Conservation (phyloP, 2,329 filamentous ascomycete genomes). For the Gnomoniopsis smithogilvyi region DNA sequence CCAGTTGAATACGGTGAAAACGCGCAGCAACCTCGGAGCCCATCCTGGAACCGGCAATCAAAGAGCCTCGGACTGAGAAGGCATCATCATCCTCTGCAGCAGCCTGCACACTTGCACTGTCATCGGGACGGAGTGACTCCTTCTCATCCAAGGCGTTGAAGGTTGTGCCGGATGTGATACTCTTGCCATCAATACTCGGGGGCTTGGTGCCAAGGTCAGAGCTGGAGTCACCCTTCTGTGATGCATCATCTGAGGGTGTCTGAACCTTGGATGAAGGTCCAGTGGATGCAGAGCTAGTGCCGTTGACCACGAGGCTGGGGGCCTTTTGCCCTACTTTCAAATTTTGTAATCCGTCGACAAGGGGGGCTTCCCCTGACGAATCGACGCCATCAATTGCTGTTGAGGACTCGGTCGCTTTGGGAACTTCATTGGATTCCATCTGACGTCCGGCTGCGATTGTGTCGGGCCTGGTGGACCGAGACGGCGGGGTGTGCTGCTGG, state of each 20-base stretch:
- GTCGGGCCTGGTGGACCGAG: slow-evolving; percentile 1
- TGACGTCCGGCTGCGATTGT: background rate
- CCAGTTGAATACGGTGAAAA: slow-evolving; percentile 49
- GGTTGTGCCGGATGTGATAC: slow-evolving; percentile 87
- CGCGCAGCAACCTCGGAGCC: slow-evolving; percentile 73
- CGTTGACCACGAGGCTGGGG: slow-evolving; percentile 47
- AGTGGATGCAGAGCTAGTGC: slow-evolving; percentile 38
- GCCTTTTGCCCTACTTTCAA: slow-evolving; percentile 28
- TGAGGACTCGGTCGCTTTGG: background rate
- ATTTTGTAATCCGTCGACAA: slow-evolving; percentile 28
- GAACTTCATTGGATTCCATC: background rate
- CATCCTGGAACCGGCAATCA: slow-evolving; percentile 71
- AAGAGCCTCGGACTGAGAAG: slow-evolving; percentile 72
- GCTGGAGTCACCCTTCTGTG: slow-evolving; percentile 58
- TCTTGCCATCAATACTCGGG: slow-evolving; percentile 89
- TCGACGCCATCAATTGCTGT: slow-evolving; percentile 3
- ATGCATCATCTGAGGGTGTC: slow-evolving; percentile 51
- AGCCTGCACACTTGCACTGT: slow-evolving; percentile 88
- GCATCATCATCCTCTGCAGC: slow-evolving; percentile 87
- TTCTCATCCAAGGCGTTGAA: slow-evolving; percentile 92
- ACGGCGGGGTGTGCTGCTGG: background rate
- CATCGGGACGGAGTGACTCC: slow-evolving; percentile 89
- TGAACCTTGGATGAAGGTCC: slow-evolving; percentile 36
- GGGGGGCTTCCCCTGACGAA: slow-evolving; percentile 17
- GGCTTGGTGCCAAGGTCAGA: slow-evolving; percentile 74